Percentiles rank a stretch among this genome's conserved stretches.
These are phyloP conservation scores for Anisodus tanguticus DNA, from an alignment of 257 asterid genomes.

Conservation along the genomic window DNA sequence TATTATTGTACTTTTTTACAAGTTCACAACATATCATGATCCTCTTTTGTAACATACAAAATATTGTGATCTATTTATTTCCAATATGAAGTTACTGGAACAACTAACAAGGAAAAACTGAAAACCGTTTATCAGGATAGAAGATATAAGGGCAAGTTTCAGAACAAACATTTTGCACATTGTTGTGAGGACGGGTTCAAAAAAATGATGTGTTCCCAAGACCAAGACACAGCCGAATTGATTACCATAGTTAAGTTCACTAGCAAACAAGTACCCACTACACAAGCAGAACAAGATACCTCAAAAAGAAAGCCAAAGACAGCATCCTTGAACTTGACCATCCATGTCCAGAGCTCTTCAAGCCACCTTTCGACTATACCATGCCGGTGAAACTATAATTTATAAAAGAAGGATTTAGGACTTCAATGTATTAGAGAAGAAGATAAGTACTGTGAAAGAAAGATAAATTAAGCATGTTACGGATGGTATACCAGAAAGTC, in stretches of 20 bases:
- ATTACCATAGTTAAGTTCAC: conserved; percentile 23
- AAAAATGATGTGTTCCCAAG: background rate
- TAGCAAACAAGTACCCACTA: conserved; percentile 25
- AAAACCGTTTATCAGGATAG: background rate
- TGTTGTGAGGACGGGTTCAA: background rate
- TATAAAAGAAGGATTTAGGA: conserved; percentile 32
- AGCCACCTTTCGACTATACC: conserved; percentile 94
- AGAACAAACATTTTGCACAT: background rate
- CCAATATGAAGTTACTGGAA: background rate
- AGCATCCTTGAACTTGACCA: conserved; percentile 75
- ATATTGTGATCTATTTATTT: background rate
- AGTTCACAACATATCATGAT: conserved; percentile 15
- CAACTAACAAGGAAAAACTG: conserved; percentile 18
- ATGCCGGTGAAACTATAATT: conserved; percentile 74
- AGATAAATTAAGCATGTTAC: conserved; percentile 15
- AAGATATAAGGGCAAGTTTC: background rate
- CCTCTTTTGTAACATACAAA: background rate
- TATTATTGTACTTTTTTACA: background rate
- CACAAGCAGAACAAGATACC: conserved; percentile 54
- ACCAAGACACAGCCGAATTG: background rate
- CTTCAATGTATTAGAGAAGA: conserved; percentile 12
- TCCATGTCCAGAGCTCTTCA: conserved; percentile 87
- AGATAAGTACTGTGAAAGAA: background rate
- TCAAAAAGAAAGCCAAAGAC: conserved; percentile 64
- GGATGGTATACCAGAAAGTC: background rate